Evolutionary conservation across 2,329 filamentous ascomycete genomes (phyloP), one percentile per base, ranked within the genome.

Genomic region (Lachnellula willkommii): DNA sequence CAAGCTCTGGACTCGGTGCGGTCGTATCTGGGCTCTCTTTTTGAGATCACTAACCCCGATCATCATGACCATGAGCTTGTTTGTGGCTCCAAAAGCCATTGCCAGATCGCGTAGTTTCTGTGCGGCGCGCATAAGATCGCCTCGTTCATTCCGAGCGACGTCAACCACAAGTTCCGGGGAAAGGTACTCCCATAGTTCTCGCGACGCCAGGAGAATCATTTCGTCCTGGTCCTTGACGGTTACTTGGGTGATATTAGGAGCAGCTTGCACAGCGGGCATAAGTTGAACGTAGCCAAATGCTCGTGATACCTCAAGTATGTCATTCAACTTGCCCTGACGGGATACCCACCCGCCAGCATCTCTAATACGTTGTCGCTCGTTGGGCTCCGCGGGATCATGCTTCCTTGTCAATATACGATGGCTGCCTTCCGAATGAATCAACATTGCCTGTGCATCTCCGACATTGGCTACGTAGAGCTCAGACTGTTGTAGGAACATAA

Each of bases 61-160:
- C 77, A 99, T 90, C 93, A 97, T 97, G 46, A 99, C 90, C 92
- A 97, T 97, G 61, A 97, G 89, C 75, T 99, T 99, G 68, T 87
- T 88, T 1, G 86, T 92, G 12, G 93, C 90, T 52, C 94, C 94
- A 70, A 96, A 97, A 1, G 93, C 90, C 69, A 99, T 96, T 43
- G 94, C 94, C 53, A 97, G 78, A 74, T 99, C 94, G 56, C 94
- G 85, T 35, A 99, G 80, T 74, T 95, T 96, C 70, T 97, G 93
- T 4, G 94, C 88, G 15, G 93, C 94, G 53, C 90, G 83, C 94
- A 99, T 99, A 46, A 96, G 79, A 70, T 99, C 93, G 47, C 83
- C 82, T 6, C 91, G 85, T 72, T 96, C 93, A 24, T 88, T 88
- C 59, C 92, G 82, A 17, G 90, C 91, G 53, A 97, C 86, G 70